Evolutionary conservation across 2,329 filamentous ascomycete genomes (phyloP).

Genomic region (Talaromyces atroroseus): DNA sequence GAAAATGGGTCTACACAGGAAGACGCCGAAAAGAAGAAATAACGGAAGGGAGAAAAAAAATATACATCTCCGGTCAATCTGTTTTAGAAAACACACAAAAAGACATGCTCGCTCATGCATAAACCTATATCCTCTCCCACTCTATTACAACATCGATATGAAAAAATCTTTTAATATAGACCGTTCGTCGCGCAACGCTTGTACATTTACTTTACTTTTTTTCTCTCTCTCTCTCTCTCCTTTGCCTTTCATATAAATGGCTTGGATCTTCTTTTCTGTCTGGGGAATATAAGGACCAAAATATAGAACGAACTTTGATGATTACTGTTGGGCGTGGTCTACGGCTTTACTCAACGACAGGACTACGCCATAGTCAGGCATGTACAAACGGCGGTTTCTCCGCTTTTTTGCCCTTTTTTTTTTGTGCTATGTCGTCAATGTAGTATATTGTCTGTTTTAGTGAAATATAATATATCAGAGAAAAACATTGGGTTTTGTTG

Average conservation of each 20-base stretch:
- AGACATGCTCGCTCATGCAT: not conserved
- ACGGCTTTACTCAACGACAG: no score
- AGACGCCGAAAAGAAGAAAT: conserved; percentile 4
- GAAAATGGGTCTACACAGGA: conserved; percentile 16
- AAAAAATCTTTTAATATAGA: conserved; percentile 15
- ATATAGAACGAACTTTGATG: not conserved
- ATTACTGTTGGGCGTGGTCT: not conserved
- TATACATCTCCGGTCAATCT: not conserved
- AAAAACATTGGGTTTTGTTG: not conserved
- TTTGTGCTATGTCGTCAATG: not conserved
- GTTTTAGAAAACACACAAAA: not conserved
- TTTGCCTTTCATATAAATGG: not conserved
- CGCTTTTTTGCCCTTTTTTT: not conserved
- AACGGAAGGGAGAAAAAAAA: not conserved
- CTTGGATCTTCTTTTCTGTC: not conserved
- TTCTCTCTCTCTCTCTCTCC: not conserved
- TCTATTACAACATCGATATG: conserved; percentile 2
- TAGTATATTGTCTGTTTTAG: not conserved
- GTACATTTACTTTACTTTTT: conserved; percentile 3
- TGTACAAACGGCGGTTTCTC: not conserved
- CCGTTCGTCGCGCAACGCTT: not conserved
- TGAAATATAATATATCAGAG: not conserved
- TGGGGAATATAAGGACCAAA: not conserved
- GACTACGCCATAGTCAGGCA: not conserved
- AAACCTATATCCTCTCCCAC: conserved; percentile 7